These are phyloP conservation scores for Aspergillus nanangensis DNA, from an alignment of 495 filamentous ascomycete genomes.

Conservation along the genomic window DNA sequence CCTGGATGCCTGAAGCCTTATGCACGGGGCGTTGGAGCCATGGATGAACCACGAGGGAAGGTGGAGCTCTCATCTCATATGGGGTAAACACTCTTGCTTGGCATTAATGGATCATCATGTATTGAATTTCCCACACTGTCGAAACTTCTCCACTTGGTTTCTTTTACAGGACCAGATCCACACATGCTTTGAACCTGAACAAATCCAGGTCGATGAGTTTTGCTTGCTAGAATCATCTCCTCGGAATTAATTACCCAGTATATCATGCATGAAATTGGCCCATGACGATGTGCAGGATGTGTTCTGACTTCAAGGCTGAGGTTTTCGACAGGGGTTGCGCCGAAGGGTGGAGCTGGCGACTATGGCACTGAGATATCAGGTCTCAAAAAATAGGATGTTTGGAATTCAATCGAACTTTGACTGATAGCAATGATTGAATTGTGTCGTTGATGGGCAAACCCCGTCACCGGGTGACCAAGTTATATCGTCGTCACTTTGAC, in stretches of 20 bases:
- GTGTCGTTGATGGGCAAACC: slow-evolving; percentile 11
- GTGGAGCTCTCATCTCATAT: no score
- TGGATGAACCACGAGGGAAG: no score
- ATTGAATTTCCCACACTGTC: no score
- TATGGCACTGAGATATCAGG: slow-evolving; percentile 9
- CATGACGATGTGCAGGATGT: slow-evolving; percentile 8
- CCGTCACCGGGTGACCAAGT: slow-evolving; percentile 12
- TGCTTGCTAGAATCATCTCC: slow-evolving; percentile 8
- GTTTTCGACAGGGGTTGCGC: slow-evolving; percentile 5
- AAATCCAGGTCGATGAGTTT: neutral
- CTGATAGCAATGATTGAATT: slow-evolving; percentile 10
- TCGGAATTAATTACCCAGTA: slow-evolving; percentile 7
- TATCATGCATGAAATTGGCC: slow-evolving; percentile 8
- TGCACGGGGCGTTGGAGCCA: no score
- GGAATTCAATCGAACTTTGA: slow-evolving; percentile 9
- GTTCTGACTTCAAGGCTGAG: slow-evolving; percentile 11
- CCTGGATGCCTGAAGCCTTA: no score
- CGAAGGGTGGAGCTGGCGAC: slow-evolving; percentile 12
- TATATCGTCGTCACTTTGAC: slow-evolving; percentile 2
- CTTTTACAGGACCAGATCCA: neutral
- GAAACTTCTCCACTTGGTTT: no score
- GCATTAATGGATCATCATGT: no score
- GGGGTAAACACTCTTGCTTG: no score
- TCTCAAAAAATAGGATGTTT: slow-evolving; percentile 10
- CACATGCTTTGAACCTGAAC: neutral